Conservation (phyloP, 2,329 filamentous ascomycete genomes). For the Fusarium marasasianum region DNA sequence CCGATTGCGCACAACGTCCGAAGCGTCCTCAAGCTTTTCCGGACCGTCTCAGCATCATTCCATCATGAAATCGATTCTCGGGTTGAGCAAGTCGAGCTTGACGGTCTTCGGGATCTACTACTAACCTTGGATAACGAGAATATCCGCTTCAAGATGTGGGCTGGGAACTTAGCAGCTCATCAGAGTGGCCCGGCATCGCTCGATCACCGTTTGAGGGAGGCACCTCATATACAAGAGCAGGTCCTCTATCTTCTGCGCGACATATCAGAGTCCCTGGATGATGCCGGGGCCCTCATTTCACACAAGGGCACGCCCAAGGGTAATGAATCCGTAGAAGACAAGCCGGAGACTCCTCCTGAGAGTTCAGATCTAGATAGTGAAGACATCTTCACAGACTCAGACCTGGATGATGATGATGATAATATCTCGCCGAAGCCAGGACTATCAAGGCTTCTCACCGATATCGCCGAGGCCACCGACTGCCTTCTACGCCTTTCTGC, state of each 20-base stretch:
- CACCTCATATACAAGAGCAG: slow-evolving; percentile 26
- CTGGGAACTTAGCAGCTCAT: slow-evolving; percentile 28
- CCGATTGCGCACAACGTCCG: background rate
- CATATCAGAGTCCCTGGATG: slow-evolving; percentile 11
- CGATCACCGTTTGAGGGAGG: slow-evolving; percentile 31
- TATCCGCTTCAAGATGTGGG: slow-evolving; percentile 36
- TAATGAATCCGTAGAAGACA: fast-evolving
- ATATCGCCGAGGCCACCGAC: slow-evolving; percentile 41
- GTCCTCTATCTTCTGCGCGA: slow-evolving; percentile 38
- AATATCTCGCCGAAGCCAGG: fast-evolving
- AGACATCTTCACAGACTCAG: background rate
- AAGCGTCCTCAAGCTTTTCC: background rate
- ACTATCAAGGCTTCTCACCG: fast-evolving
- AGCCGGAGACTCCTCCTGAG: fast-evolving
- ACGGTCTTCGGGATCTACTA: fast-evolving
- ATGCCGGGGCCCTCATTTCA: background rate
- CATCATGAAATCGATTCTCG: fast-evolving
- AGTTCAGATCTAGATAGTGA: background rate
- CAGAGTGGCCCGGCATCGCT: slow-evolving; percentile 19
- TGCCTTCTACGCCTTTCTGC: slow-evolving; percentile 50
- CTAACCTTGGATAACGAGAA: background rate
- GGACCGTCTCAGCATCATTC: background rate
- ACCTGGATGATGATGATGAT: fast-evolving
- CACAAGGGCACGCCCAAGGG: fast-evolving
- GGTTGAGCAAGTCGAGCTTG: fast-evolving